Conservation (phyloP, 352 stramenopile species). For the Phytophthora chlamydospora region DNA sequence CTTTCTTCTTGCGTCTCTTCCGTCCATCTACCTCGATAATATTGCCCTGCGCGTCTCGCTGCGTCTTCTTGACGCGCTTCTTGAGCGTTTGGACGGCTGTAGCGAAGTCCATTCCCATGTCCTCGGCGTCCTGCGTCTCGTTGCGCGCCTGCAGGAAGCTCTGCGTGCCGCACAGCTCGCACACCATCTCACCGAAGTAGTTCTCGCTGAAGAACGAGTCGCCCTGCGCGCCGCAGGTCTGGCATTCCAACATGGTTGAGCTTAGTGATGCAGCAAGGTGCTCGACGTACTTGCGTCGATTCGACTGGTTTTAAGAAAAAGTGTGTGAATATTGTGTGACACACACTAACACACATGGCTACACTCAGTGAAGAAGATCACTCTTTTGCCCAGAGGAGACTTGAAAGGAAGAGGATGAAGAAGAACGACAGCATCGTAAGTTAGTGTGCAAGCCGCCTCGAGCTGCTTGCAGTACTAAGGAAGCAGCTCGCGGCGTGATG, state of each 20-base stretch:
- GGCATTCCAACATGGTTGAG: constrained; percentile 68
- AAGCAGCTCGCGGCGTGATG: constrained; percentile 2
- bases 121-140: constrained; percentile 82
- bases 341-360: too few species aligned
- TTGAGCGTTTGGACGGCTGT: constrained; percentile 45
- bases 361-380: too few species aligned
- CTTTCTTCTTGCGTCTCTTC: constrained; percentile 11
- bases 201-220: constrained; percentile 86
- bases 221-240: constrained; percentile 74
- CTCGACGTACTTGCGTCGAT: not conserved
- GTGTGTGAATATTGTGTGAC: too few species aligned
- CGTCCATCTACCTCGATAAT: not conserved
- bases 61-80: constrained; percentile 34
- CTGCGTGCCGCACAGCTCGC: constrained; percentile 85
- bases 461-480: not conserved
- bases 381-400: too few species aligned
- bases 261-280: not conserved
- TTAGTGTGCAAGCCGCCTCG: constrained; percentile 1
- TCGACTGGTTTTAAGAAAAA: too few species aligned
- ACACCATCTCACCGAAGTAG: constrained; percentile 87
- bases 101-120: constrained; percentile 62
- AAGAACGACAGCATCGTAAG: constrained; percentile 1
- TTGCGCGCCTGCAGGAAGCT: constrained; percentile 82
- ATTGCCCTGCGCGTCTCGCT: constrained; percentile 23
- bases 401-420: not conserved